phyloP scores from a whole-genome alignment of 169 alveolate genomes.

The Plasmodium knowlesi region DNA sequence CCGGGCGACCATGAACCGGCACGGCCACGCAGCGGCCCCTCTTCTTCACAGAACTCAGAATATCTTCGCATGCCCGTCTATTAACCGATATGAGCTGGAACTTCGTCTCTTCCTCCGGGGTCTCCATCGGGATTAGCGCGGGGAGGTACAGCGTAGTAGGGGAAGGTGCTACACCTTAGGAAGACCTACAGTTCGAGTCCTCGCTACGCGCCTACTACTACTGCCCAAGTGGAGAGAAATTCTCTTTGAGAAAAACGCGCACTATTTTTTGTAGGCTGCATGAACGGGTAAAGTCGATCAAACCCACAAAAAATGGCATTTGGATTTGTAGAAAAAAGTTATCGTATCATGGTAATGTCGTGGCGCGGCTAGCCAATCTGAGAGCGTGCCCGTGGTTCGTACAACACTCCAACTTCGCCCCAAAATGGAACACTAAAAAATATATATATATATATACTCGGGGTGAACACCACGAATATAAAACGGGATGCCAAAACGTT shows the following conservation, averaged over 20 bases:
- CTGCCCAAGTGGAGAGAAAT: no score
- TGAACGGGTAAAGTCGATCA: not conserved
- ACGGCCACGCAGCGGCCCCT: not conserved
- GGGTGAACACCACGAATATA: not conserved
- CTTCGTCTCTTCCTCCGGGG: not conserved
- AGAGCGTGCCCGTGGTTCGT: not conserved
- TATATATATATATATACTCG: not conserved
- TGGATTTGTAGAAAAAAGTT: not conserved
- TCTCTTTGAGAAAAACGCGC: not conserved
- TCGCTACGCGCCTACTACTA: no score
- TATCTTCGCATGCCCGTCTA: slow-evolving; percentile 18
- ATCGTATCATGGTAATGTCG: not conserved
- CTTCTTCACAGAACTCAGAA: not conserved
- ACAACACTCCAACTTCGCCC: no score
- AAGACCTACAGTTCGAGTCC: no score
- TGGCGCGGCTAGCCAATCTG: not conserved
- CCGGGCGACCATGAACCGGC: slow-evolving; percentile 25
- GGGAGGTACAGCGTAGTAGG: no score
- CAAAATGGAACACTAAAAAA: not conserved
- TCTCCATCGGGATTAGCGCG: not conserved
- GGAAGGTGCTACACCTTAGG: not conserved
- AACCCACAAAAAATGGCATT: not conserved
- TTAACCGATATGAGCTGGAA: slow-evolving; percentile 41
- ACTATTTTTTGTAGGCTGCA: not conserved
- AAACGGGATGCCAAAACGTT: not conserved